Conservation (phyloP, 116 monocot genomes). For the Iris pallida region DNA sequence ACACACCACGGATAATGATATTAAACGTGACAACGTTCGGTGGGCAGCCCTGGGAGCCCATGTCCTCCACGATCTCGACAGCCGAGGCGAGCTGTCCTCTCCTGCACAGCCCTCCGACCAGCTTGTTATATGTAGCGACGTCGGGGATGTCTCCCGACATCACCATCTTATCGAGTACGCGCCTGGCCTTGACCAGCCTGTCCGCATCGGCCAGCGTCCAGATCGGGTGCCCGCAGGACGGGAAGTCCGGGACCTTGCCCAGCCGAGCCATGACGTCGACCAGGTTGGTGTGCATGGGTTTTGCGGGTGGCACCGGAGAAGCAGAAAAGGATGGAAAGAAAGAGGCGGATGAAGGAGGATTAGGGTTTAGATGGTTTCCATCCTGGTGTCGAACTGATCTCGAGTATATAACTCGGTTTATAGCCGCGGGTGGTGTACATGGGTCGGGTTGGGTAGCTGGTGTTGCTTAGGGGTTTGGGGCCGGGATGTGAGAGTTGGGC, state of each 20-base stretch:
- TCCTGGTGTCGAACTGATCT: too few relatives aligned
- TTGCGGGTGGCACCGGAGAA: too few relatives aligned
- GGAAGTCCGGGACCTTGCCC: conserved; percentile 47
- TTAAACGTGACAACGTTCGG: conserved; percentile 53
- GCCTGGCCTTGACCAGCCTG: conserved; percentile 35
- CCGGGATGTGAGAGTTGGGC: too few relatives aligned
- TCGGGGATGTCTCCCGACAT: conserved; percentile 55
- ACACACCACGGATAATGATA: conserved; percentile 42
- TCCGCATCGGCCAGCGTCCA: conserved; percentile 37
- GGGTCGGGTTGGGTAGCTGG: too few relatives aligned
- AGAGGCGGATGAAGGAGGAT: too few relatives aligned
- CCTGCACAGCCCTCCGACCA: conserved; percentile 44
- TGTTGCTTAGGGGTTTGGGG: too few relatives aligned
- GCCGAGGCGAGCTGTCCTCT: conserved; percentile 35
- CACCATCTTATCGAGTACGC: conserved; percentile 40
- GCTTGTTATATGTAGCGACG: conserved; percentile 46
- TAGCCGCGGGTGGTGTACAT: too few relatives aligned
- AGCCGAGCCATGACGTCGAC: conserved; percentile 43
- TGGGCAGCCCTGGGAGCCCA: conserved; percentile 52
- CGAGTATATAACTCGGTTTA: too few relatives aligned
- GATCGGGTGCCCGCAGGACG: conserved; percentile 29
- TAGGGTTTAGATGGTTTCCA: too few relatives aligned
- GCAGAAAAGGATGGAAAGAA: too few relatives aligned
- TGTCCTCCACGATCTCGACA: conserved; percentile 30
- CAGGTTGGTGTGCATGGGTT: too few relatives aligned